These are phyloP conservation scores for Colletotrichum lini DNA, from an alignment of 2,329 filamentous ascomycete genomes.

Conservation along the genomic window DNA sequence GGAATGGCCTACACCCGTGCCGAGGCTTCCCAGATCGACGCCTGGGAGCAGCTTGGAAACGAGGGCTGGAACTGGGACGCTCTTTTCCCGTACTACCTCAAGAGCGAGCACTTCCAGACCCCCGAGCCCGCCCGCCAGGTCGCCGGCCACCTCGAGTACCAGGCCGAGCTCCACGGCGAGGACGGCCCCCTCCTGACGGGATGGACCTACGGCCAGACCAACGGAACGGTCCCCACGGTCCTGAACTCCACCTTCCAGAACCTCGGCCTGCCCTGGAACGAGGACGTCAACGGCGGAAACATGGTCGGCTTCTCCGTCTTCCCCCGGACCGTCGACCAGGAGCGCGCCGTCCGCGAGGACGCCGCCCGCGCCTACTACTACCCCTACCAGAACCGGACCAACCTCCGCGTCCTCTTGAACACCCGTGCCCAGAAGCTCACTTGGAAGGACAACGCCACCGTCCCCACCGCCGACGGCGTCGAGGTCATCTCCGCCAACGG, in stretches of 20 bases:
- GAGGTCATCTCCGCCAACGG: slow-evolving; percentile 56
- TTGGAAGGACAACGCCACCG: slow-evolving; percentile 24
- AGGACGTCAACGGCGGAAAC: slow-evolving; percentile 56
- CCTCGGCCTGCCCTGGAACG: slow-evolving; percentile 49
- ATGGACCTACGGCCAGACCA: slow-evolving; percentile 53
- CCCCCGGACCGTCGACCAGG: slow-evolving; percentile 58
- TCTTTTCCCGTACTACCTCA: slow-evolving; percentile 63
- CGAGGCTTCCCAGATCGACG: slow-evolving; percentile 57
- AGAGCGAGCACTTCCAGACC: slow-evolving; percentile 55
- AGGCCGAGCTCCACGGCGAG: slow-evolving; percentile 52
- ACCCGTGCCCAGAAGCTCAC: slow-evolving; percentile 33
- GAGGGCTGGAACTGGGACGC: slow-evolving; percentile 61
- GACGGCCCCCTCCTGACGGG: slow-evolving; percentile 55
- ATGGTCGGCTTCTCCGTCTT: slow-evolving; percentile 55
- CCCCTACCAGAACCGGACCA: slow-evolving; percentile 53
- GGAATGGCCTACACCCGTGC: slow-evolving; percentile 64
- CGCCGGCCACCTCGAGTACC: slow-evolving; percentile 49
- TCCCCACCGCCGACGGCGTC: slow-evolving; percentile 50
- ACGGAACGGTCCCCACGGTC: slow-evolving; percentile 49
- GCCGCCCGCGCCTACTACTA: slow-evolving; percentile 59
- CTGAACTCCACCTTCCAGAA: slow-evolving; percentile 51
- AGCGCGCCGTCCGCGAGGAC: slow-evolving; percentile 55
- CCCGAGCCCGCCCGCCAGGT: slow-evolving; percentile 47
- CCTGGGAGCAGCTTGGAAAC: slow-evolving; percentile 60
- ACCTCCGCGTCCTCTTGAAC: slow-evolving; percentile 48